phyloP scores from a whole-genome alignment of 371 early-diverging fungal species.

The Batkoa obscura region DNA sequence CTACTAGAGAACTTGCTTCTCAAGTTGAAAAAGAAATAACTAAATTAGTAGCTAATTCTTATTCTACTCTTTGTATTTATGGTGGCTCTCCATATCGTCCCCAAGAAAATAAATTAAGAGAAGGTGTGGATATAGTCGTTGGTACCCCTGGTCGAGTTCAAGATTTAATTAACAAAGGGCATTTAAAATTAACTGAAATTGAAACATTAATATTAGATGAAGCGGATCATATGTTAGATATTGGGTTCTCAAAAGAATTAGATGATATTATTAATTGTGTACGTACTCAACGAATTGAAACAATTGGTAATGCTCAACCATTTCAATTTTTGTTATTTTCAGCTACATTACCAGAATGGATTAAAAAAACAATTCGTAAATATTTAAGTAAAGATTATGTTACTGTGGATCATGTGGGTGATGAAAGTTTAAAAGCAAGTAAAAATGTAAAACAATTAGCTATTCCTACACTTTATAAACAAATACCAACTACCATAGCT shows the following conservation, averaged over 20 bases:
- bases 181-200: slow-evolving; percentile 45
- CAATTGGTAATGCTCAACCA: slow-evolving; percentile 4
- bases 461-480: slow-evolving; percentile 58
- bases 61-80: slow-evolving; percentile 15
- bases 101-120: slow-evolving; percentile 43
- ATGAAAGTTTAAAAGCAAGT: slow-evolving; percentile 52
- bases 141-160: slow-evolving; percentile 96
- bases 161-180: slow-evolving; percentile 81
- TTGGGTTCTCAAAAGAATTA: slow-evolving; percentile 90
- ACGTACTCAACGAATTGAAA: slow-evolving; percentile 51
- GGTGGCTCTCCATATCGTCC: slow-evolving; percentile 72
- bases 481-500: slow-evolving; percentile 54
- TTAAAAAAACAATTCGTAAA: slow-evolving; percentile 53
- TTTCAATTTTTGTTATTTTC: slow-evolving; percentile 77
- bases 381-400: slow-evolving; percentile 71
- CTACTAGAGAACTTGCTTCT: slow-evolving; percentile 95
- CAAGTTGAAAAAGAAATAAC: slow-evolving; percentile 64
- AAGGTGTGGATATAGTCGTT: slow-evolving; percentile 87
- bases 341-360: slow-evolving; percentile 73
- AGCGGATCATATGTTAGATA: slow-evolving; percentile 91
- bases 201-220: slow-evolving; percentile 82
- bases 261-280: slow-evolving; percentile 60
- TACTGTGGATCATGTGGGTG: slow-evolving; percentile 60
- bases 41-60: slow-evolving; percentile 33
- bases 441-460: slow-evolving; percentile 59